These are phyloP conservation scores for Fraxinus sp. DNA, from an alignment of 305 asterid genomes.

Conservation along the genomic window DNA sequence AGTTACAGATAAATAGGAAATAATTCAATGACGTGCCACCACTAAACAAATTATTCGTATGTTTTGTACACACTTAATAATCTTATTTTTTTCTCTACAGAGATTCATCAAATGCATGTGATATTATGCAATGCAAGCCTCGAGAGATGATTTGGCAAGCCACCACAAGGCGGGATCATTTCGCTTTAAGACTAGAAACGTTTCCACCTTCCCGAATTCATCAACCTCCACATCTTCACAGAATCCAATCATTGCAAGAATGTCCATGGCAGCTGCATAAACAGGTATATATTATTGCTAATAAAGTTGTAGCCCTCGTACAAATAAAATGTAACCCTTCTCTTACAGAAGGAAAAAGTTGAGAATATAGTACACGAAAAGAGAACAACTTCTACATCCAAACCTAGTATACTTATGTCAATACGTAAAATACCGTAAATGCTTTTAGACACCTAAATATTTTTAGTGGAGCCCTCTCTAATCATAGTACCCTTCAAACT, in stretches of 20 bases:
- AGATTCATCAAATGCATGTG: neutral
- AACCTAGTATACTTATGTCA: neutral
- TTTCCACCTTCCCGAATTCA: conserved; percentile 48
- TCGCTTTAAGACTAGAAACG: conserved; percentile 61
- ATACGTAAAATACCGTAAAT: neutral
- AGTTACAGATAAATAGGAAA: neutral
- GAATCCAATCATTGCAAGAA: conserved; percentile 65
- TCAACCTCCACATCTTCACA: conserved; percentile 51
- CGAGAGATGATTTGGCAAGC: conserved; percentile 84
- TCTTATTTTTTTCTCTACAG: neutral
- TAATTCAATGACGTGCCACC: neutral
- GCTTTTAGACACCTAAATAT: neutral
- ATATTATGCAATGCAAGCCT: conserved; percentile 32
- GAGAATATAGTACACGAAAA: neutral
- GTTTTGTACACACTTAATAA: neutral
- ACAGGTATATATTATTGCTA: neutral
- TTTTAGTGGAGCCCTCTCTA: neutral
- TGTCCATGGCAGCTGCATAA: conserved; percentile 73
- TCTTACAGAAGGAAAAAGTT: neutral
- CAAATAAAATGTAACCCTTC: neutral
- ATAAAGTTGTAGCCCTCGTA: neutral
- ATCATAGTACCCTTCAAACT: neutral
- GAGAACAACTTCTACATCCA: neutral
- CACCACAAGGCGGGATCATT: conserved; percentile 85
- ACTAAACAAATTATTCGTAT: neutral